These are phyloP conservation scores for Kodamaea sagamina DNA, from an alignment of 805 yeast species.

Conservation along the genomic window DNA sequence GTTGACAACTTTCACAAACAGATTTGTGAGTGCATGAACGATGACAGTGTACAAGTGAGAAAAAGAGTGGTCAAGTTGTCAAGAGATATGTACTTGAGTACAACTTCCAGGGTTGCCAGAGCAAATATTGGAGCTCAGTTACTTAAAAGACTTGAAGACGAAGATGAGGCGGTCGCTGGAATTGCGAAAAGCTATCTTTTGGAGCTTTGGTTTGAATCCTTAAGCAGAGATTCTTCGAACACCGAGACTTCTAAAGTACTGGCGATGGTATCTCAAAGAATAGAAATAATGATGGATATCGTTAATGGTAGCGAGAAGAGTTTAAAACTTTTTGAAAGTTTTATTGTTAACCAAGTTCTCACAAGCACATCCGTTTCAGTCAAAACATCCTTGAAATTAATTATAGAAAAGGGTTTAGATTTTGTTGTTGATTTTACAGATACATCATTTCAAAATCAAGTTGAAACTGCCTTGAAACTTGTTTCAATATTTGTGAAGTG, in stretches of 20 bases:
- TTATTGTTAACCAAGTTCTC: slow-evolving; percentile 47
- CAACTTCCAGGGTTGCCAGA: slow-evolving; percentile 33
- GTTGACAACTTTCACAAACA: slow-evolving; percentile 51
- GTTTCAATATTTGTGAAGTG: slow-evolving; percentile 58
- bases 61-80: slow-evolving; percentile 59
- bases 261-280: slow-evolving; percentile 1
- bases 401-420: slow-evolving; percentile 40
- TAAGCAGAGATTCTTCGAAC: slow-evolving; percentile 2
- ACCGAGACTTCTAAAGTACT: slow-evolving; percentile 4
- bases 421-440: slow-evolving; percentile 31
- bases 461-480: slow-evolving; percentile 47
- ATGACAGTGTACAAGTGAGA: slow-evolving; percentile 65
- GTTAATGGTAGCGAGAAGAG: slow-evolving; percentile 39
- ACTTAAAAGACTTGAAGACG: slow-evolving; percentile 63
- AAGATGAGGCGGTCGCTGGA: slow-evolving; percentile 53
- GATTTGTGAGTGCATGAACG: slow-evolving; percentile 52
- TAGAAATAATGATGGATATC: slow-evolving; percentile 42
- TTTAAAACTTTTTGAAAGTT: slow-evolving; percentile 47
- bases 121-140: slow-evolving; percentile 52
- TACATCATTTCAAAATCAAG: slow-evolving; percentile 14
- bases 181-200: slow-evolving; percentile 38
- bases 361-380: slow-evolving; percentile 18
- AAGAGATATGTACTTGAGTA: slow-evolving; percentile 45
- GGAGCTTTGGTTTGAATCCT: slow-evolving; percentile 24
- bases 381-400: slow-evolving; percentile 21